Evolutionary conservation across 1,139 yeast species (phyloP), one percentile per base, ranked within the genome.

Genomic region (Zygoascus sp.): DNA sequence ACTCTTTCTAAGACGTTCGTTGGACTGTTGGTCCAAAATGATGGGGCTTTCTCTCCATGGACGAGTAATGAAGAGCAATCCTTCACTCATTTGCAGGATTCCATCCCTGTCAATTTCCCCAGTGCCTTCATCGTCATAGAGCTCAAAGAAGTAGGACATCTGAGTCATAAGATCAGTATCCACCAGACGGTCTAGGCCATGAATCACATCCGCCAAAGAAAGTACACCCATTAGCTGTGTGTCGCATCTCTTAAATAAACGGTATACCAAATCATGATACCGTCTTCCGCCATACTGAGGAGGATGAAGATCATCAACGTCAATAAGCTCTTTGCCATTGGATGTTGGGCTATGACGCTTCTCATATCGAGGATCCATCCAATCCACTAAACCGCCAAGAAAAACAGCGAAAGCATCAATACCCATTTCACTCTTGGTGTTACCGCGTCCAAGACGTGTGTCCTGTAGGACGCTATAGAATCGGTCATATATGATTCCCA

Each of bases 1-100:
- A 27, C 53, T 52, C 19, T 49, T 45, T 34, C 53, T 47, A 5
- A 59, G 39, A 16, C 45, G 44, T 13, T 50, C 39, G 13, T 49
- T 44, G 2, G 65, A 57, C 1, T 50, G 49, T 11, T 50, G 46
- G 38, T 61, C 65, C 25, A 61, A 45, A 8, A 57, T 50, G 5
- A 58, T 49, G 4, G 50, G 55, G 1, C 57, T 59, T 39, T 62
- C 68, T 32, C 68, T 53, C 55, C 59, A 86, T 1, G 96, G 96
- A 30, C 83, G 74, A 0, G 96, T 90, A 28, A 92, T 73, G 57
- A 80, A 84, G 19, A 92, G 67, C 43, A 92, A 67, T 44, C 92
- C 97, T 61, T 92, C 98, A 0, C 96, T 88, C 54, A 90, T 76
- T 55, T 81, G 81, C 46, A 92, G 70, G 7, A 92, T 86, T 0